phyloP scores from a whole-genome alignment of 768 basidiomycete species.

The Russula virescens region DNA sequence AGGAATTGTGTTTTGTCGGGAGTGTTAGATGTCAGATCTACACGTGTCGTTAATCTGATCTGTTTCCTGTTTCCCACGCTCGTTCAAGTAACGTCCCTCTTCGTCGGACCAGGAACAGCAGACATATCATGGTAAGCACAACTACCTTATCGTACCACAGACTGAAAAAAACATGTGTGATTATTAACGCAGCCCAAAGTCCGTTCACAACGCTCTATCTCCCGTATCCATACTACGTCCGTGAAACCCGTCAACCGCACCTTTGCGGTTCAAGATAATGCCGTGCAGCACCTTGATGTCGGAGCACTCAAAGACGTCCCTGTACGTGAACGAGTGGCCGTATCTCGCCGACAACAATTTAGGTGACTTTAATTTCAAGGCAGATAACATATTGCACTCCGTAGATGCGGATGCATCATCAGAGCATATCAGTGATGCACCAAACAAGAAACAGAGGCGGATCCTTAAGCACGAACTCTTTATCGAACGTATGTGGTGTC shows the following conservation, averaged over 20 bases:
- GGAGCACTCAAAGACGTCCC: slow-evolving; percentile 39
- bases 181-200: slow-evolving; percentile 29
- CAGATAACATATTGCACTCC: slow-evolving; percentile 39
- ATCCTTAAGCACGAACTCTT: slow-evolving; percentile 62
- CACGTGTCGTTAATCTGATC: too few species aligned
- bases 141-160: background rate
- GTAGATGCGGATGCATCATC: slow-evolving; percentile 29
- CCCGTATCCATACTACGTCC: slow-evolving; percentile 42
- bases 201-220: slow-evolving; percentile 38
- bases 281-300: slow-evolving; percentile 44
- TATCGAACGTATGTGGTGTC: slow-evolving; percentile 46
- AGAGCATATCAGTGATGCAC: background rate
- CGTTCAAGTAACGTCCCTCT: background rate
- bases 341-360: background rate
- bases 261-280: slow-evolving; percentile 46
- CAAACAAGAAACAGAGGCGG: slow-evolving; percentile 63
- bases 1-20: too few species aligned
- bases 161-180: background rate
- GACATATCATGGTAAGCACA: slow-evolving; percentile 13
- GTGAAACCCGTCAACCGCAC: slow-evolving; percentile 44
- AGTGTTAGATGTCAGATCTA: too few species aligned
- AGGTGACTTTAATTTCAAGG: slow-evolving; percentile 32
- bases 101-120: background rate
- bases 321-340: slow-evolving; percentile 30
- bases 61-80: background rate